Percentiles rank a stretch among this genome's conserved stretches.
These are phyloP conservation scores for Amanita molliuscula DNA, from an alignment of 768 basidiomycete species.

Conservation along the genomic window DNA sequence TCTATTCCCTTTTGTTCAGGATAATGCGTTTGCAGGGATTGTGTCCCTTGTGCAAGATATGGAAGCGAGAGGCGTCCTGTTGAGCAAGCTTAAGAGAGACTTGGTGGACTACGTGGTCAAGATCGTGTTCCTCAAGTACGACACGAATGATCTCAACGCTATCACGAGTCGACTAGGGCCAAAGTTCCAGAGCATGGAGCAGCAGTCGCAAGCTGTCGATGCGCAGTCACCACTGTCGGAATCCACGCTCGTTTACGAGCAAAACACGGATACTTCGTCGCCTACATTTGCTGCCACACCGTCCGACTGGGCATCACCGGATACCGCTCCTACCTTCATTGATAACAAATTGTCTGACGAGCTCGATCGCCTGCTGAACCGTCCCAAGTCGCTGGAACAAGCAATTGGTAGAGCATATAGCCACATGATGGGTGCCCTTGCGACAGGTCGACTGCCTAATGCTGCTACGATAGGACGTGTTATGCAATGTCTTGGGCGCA, in stretches of 20 bases:
- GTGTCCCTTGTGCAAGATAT: conserved; percentile 32
- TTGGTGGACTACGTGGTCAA: conserved; percentile 18
- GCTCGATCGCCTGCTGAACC: background rate
- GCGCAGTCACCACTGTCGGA: background rate
- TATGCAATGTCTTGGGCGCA: conserved; percentile 60
- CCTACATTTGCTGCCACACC: background rate
- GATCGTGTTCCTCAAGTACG: conserved; percentile 1
- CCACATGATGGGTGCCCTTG: conserved; percentile 35
- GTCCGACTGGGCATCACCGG: background rate
- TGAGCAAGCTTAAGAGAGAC: conserved; percentile 17
- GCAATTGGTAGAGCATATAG: conserved; percentile 33
- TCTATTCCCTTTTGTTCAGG: conserved; percentile 11
- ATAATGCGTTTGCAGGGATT: conserved; percentile 29
- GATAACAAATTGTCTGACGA: background rate
- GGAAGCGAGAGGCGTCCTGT: conserved; percentile 17
- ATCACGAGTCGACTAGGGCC: conserved; percentile 5
- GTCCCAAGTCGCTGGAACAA: conserved; percentile 11
- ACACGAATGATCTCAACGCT: background rate
- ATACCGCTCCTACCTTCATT: background rate
- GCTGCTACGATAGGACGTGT: conserved; percentile 46
- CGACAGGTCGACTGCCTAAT: conserved; percentile 36
- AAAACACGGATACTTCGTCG: background rate
- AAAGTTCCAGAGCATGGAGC: background rate
- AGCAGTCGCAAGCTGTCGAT: background rate
- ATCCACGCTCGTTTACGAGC: background rate